These are phyloP conservation scores for Glycine tomentella DNA, from an alignment of 306 rosid species.

Conservation along the genomic window DNA sequence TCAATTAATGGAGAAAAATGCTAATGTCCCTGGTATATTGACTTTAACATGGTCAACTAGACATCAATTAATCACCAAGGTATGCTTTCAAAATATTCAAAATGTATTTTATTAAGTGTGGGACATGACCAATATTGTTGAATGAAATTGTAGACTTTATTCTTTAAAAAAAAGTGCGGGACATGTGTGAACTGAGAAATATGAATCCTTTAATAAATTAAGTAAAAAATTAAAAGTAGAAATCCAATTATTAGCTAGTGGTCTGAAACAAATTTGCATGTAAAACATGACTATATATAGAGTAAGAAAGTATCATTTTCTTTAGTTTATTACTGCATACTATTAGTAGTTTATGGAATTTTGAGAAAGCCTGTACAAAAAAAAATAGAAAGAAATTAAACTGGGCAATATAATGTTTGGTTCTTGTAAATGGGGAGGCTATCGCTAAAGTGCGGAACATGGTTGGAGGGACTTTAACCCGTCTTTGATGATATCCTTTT, in stretches of 20 bases:
- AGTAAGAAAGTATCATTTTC: too few species aligned
- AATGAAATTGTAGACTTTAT: too few species aligned
- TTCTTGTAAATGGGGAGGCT: neutral
- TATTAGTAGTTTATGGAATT: neutral
- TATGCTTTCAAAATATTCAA: constrained; percentile 2
- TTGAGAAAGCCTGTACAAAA: neutral
- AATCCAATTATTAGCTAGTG: neutral
- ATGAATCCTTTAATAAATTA: neutral
- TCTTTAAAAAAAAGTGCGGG: neutral
- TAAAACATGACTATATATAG: neutral
- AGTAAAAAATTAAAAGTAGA: neutral
- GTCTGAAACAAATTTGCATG: constrained; percentile 8
- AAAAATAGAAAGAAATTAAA: too few species aligned
- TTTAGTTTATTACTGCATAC: too few species aligned
- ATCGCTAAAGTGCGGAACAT: neutral
- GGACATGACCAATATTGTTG: neutral
- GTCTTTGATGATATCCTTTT: neutral
- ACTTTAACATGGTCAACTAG: constrained; percentile 23
- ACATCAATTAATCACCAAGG: constrained; percentile 4
- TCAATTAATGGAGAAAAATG: neutral
- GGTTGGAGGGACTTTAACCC: neutral
- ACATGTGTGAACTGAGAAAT: constrained; percentile 10
- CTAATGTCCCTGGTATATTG: neutral
- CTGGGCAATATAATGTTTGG: neutral
- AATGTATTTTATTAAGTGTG: constrained; percentile 2